Evolutionary conservation across 2,329 filamentous ascomycete genomes (phyloP), one percentile per base, ranked within the genome.

Genomic region (Diaporthe velutina): DNA sequence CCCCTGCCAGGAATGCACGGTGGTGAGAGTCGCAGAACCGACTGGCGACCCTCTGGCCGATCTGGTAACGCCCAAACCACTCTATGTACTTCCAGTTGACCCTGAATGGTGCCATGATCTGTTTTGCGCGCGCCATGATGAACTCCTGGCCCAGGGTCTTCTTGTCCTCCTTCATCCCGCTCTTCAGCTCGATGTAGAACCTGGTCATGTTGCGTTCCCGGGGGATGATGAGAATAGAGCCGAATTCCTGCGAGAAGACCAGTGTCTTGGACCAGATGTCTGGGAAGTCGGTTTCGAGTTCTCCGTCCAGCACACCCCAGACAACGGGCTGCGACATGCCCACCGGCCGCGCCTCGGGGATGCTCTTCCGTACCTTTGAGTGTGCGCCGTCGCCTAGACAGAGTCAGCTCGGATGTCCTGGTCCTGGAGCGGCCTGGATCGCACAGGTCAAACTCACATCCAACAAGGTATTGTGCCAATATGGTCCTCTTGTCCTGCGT

Each of bases 381-480:
- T 90, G 86, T 2, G 89, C 89, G 4, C 90, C 90, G 76, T 91
- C 90, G 55, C 70, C 57, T 72, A 48, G 35, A 25, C n/a, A 55
- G 30, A 13, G 76, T 79, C 52, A 79, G 77, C 73, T 52, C 73
- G 72, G 3, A 33, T 17, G 40, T 17, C 13, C 17, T 10, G 9
- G 25, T 57, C 17, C 13, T 67, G 13, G 19, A 19, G 61, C 42
- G 33, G 52, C 28, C 33, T 73, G n/a, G 9, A 4, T 22, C 10
- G 8, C 30, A 38, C 70, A 13, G 68, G 22, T n/a, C 33, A 38
- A 10, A 81, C 84, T 84, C 80, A 86, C 93, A 94, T 76, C 93
- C 93, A 64, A 95, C 88, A 8, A 95, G 84, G 78, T 93, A 95
- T 61, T 91, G 87, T 1, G 92, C 87, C 55, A 89, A 83, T 50